Conservation (phyloP, 1,284 basidiomycete species). For the Omphalotus olearius region DNA sequence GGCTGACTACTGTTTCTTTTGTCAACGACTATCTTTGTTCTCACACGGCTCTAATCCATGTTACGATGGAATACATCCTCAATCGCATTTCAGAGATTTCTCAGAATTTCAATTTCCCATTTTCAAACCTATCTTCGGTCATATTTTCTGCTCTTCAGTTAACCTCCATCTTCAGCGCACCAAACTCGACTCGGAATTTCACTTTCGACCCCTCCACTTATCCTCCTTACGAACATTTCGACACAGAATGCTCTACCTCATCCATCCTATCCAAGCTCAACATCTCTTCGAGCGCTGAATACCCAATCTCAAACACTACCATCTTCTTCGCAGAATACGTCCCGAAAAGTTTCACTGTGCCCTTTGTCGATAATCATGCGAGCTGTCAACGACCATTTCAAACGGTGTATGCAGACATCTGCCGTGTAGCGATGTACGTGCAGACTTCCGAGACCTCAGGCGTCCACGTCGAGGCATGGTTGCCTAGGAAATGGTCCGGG, state of each 20-base stretch:
- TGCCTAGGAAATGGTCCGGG: constrained; percentile 11
- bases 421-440: constrained; percentile 5
- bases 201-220: too few species aligned
- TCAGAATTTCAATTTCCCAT: background rate
- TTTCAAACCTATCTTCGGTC: background rate
- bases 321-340: constrained; percentile 2
- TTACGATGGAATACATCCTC: background rate
- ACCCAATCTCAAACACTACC: background rate
- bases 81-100: background rate
- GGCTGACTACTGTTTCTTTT: too few species aligned
- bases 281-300: background rate
- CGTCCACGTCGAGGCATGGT: constrained; percentile 9
- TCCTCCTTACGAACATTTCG: too few species aligned
- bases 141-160: background rate
- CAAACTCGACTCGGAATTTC: background rate
- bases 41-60: too few species aligned
- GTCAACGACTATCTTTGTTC: too few species aligned
- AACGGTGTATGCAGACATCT: background rate
- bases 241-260: too few species aligned
- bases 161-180: background rate
- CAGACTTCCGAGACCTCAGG: constrained; percentile 6
- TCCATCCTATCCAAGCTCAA: background rate
- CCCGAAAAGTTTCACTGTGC: background rate
- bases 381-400: constrained; percentile 3
- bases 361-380: constrained; percentile 1